Evolutionary conservation across 495 filamentous ascomycete genomes (phyloP).

Genomic region (Hyaloscypha variabilis): DNA sequence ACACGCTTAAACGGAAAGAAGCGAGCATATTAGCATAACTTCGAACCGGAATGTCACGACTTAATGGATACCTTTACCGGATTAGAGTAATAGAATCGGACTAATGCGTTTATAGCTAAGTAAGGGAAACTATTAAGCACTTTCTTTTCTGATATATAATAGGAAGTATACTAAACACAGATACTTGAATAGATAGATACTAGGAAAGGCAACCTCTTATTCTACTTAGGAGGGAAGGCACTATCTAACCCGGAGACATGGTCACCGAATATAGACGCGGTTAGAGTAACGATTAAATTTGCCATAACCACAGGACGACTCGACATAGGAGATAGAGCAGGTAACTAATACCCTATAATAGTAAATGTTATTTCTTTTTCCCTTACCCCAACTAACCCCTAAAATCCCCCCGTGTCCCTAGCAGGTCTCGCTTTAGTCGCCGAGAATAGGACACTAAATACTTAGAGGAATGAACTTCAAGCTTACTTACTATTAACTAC

Average conservation of each 20-base stretch:
- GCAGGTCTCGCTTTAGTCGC: constrained; percentile 16
- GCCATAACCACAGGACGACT: constrained; percentile 41
- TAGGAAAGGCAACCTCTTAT: constrained; percentile 39
- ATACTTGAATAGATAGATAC: constrained; percentile 38
- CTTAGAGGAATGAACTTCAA: constrained; percentile 18
- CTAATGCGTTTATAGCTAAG: constrained; percentile 35
- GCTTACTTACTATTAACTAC: constrained; percentile 4
- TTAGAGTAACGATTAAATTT: constrained; percentile 39
- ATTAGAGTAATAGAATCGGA: constrained; percentile 32
- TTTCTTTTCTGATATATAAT: constrained; percentile 40
- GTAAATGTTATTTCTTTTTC: background rate
- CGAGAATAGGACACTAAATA: constrained; percentile 16
- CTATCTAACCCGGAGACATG: constrained; percentile 36
- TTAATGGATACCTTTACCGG: constrained; percentile 39
- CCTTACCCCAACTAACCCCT: background rate
- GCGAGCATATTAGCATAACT: constrained; percentile 39
- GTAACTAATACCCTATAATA: background rate
- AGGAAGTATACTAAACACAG: constrained; percentile 35
- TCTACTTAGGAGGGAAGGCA: constrained; percentile 37
- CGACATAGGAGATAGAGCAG: constrained; percentile 21
- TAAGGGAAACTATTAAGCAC: constrained; percentile 39
- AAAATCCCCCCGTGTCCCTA: constrained; percentile 1
- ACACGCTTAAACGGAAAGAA: constrained; percentile 37
- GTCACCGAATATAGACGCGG: constrained; percentile 39
- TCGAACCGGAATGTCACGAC: constrained; percentile 39